phyloP scores from a whole-genome alignment of 2,329 filamentous ascomycete genomes.

The Penicillium palitans region DNA sequence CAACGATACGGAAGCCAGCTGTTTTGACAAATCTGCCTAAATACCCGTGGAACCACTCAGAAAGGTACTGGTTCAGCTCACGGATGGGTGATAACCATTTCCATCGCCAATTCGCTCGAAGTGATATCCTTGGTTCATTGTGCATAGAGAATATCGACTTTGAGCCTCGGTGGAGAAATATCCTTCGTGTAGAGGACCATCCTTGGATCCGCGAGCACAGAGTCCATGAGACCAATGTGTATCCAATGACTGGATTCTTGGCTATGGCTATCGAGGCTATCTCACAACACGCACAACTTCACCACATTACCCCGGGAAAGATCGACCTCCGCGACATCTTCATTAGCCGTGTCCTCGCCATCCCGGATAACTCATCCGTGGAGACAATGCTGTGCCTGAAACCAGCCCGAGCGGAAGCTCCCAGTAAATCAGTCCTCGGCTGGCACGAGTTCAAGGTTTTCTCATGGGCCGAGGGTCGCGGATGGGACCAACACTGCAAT shows the following conservation, averaged over 20 bases:
- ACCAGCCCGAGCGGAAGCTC: conserved; percentile 14
- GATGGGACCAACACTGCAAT: conserved; percentile 27
- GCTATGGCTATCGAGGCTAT: conserved; percentile 28
- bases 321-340: conserved; percentile 25
- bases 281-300: conserved; percentile 22
- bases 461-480: conserved; percentile 24
- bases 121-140: conserved; percentile 23
- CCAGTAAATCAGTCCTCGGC: conserved; percentile 21
- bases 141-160: conserved; percentile 23
- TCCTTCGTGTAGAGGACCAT: conserved; percentile 24
- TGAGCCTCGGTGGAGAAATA: conserved; percentile 27
- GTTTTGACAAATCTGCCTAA: conserved; percentile 23
- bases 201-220: conserved; percentile 26
- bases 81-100: conserved; percentile 19
- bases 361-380: conserved; percentile 20
- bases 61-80: conserved; percentile 23
- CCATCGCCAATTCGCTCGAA: conserved; percentile 18
- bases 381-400: conserved; percentile 24
- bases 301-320: conserved; percentile 20
- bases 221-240: conserved; percentile 24
- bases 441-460: conserved; percentile 30
- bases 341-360: conserved; percentile 22
- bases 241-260: conserved; percentile 27
- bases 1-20: conserved; percentile 9
- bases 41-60: conserved; percentile 27